Evolutionary conservation across 2,329 filamentous ascomycete species (phyloP), one percentile per base, ranked within the genome.

Genomic region (Pseudocercospora macadamiae): DNA sequence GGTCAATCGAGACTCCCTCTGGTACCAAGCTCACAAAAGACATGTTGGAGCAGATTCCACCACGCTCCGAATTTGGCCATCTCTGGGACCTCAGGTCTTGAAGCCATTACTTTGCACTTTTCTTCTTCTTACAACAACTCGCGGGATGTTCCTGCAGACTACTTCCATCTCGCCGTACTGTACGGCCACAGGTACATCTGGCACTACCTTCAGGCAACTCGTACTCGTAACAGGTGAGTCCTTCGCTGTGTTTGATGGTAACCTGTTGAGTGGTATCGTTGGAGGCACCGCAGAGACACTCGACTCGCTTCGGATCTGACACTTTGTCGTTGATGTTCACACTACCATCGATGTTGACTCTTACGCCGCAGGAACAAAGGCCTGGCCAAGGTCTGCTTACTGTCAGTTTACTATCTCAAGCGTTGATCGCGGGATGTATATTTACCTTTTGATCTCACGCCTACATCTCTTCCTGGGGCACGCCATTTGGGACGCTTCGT

Each of bases 41-140:
- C n/a, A n/a, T n/a, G n/a, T n/a, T n/a, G n/a, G n/a, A n/a, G n/a
- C n/a, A n/a, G n/a, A n/a, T n/a, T n/a, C n/a, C n/a, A n/a, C n/a
- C n/a, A n/a, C n/a, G n/a, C n/a, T n/a, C n/a, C n/a, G n/a, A n/a
- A n/a, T n/a, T n/a, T n/a, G n/a, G n/a, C n/a, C n/a, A n/a, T n/a
- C n/a, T n/a, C n/a, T n/a, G n/a, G n/a, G n/a, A n/a, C n/a, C n/a
- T n/a, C n/a, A n/a, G n/a, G n/a, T n/a, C n/a, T n/a, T n/a, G n/a
- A 7, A 44, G 36, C 16, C 36, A 54, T 30, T 12, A 26, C 14
- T 28, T 14, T n/a, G 16, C 19, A 8, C 51, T 26, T 8, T 30
- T 34, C 18, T 10, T 54, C 42, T 42, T 30, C 51, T 37, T 54
- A 42, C 51, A 54, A 28, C 25, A 37, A 25, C 45, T 48, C 21